Conservation (phyloP, 768 basidiomycete species). For the Hysterangium stoloniferum region DNA sequence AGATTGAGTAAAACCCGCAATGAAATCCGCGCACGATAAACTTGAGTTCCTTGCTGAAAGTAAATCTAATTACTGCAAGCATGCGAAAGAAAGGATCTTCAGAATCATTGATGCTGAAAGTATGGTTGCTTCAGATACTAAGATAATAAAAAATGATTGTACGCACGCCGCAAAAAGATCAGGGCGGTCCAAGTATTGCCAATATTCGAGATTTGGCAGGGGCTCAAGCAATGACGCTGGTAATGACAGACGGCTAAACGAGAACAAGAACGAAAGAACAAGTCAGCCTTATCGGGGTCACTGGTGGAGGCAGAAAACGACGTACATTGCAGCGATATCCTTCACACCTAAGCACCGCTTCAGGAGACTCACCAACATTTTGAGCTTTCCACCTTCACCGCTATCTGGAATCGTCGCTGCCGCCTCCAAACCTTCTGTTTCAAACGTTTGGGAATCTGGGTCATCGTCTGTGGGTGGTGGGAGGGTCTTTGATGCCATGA, state of each 20-base stretch:
- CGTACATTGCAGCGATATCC: constrained; percentile 89
- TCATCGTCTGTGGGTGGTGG: constrained; percentile 12
- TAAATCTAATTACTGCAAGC: constrained; percentile 83
- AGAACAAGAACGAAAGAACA: constrained; percentile 1
- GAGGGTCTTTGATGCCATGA: constrained; percentile 3
- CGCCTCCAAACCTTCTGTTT: constrained; percentile 29
- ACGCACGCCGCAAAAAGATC: constrained; percentile 88
- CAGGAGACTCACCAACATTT: constrained; percentile 87
- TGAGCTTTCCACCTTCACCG: constrained; percentile 86
- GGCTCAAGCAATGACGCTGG: constrained; percentile 92
- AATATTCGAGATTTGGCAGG: constrained; percentile 93
- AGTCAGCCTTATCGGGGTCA: constrained; percentile 5
- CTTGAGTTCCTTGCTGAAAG: constrained; percentile 91
- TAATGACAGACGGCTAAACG: constrained; percentile 74
- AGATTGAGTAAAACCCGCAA: not conserved
- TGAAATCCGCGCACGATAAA: constrained; percentile 56
- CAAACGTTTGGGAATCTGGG: constrained; percentile 37
- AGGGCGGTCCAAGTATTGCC: constrained; percentile 87
- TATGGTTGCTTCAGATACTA: not conserved
- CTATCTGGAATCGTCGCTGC: constrained; percentile 62
- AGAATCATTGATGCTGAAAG: constrained; percentile 78
- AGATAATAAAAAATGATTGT: not conserved
- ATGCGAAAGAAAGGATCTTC: constrained; percentile 91
- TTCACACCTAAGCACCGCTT: constrained; percentile 91
- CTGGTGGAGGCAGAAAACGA: constrained; percentile 15